Percentiles rank a stretch among this genome's conserved stretches.
Evolutionary conservation across 305 asterid species (phyloP).

Genomic region (Caryopteris hybrid): DNA sequence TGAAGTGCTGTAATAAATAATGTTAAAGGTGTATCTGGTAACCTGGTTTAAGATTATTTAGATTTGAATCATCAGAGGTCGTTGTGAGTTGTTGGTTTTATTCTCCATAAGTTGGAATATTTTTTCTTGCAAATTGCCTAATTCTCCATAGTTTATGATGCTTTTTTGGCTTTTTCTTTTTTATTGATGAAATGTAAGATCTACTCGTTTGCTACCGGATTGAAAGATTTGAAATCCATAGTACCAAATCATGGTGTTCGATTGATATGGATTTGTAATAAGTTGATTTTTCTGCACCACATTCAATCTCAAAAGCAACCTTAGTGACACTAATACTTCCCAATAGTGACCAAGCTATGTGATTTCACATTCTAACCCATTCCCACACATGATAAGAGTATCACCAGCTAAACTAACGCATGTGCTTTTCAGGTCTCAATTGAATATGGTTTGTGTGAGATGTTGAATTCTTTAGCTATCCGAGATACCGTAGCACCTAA

Average conservation of each 20-base stretch:
- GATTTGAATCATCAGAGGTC: neutral
- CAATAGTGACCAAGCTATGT: neutral
- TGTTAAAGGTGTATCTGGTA: neutral
- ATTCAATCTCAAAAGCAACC: too few relatives aligned
- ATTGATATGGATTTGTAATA: too few relatives aligned
- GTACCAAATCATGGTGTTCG: too few relatives aligned
- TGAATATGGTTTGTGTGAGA: constrained; percentile 81
- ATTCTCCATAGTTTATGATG: too few relatives aligned
- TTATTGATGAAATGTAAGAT: too few relatives aligned
- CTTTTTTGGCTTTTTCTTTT: too few relatives aligned
- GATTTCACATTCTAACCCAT: neutral
- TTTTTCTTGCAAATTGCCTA: too few relatives aligned
- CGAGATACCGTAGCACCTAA: constrained; percentile 66
- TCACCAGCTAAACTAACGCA: neutral
- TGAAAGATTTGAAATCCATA: too few relatives aligned
- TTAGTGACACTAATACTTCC: neutral
- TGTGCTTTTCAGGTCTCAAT: constrained; percentile 56
- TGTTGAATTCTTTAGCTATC: constrained; percentile 72
- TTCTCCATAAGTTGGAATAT: neutral
- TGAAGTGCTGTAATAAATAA: neutral
- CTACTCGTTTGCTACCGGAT: too few relatives aligned
- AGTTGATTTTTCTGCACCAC: too few relatives aligned
- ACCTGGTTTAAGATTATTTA: neutral
- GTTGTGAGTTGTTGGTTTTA: neutral
- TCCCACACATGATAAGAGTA: neutral